Conservation (phyloP, 108 stramenopile genomes). For the Bacterosira constricta region DNA sequence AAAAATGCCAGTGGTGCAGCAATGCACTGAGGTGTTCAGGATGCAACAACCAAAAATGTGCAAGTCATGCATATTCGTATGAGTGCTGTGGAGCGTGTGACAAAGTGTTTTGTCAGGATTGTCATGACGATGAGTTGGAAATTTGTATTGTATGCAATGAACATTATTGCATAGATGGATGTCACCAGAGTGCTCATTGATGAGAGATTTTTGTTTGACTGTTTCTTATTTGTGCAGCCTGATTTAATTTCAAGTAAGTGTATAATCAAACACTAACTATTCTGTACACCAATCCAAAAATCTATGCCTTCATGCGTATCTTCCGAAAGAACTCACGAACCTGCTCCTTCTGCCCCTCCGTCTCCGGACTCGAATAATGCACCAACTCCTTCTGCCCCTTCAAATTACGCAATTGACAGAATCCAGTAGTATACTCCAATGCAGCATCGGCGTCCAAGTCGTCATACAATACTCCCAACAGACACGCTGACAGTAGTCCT, state of each 20-base stretch:
- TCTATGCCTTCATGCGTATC: neutral
- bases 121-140: constrained; percentile 7
- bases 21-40: constrained; percentile 1
- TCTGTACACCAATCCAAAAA: too few species aligned
- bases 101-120: neutral
- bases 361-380: constrained; percentile 29
- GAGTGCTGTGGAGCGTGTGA: constrained; percentile 3
- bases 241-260: too few species aligned
- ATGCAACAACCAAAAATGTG: constrained; percentile 20
- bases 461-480: constrained; percentile 14
- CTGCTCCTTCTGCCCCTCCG: constrained; percentile 29
- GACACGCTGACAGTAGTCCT: constrained; percentile 12
- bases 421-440: neutral
- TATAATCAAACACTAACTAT: too few species aligned
- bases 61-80: constrained; percentile 11
- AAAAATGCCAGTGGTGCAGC: constrained; percentile 31
- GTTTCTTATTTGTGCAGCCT: too few species aligned
- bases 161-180: constrained; percentile 2
- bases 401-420: constrained; percentile 3
- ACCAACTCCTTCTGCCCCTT: too few species aligned
- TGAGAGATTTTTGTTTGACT: too few species aligned
- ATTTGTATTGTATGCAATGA: constrained; percentile 6
- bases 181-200: too few species aligned
- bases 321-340: constrained; percentile 8
- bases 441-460: constrained; percentile 13